Evolutionary conservation across 1,284 basidiomycete species (phyloP), one percentile per base, ranked within the genome.

Genomic region (Cystobasidium pallidum): DNA sequence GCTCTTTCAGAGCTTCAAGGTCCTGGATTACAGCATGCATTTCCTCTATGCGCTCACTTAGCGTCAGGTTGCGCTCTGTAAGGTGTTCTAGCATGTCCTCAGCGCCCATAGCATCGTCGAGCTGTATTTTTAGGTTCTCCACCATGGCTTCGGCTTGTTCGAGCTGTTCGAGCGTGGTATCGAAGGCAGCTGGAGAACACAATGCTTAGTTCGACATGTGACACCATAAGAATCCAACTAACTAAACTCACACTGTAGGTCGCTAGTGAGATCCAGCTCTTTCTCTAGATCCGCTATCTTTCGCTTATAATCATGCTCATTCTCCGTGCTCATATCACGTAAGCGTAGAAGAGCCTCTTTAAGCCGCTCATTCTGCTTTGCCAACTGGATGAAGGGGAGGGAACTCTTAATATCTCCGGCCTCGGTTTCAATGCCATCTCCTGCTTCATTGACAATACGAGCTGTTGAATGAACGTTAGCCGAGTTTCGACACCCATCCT

Each of bases 21-120:
- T 99, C 95, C 79, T 98, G 95, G 64, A 98, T 93, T 0, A 91
- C 91, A 67, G 91, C 89, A 4, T 90, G 87, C 89, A 98, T 94
- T 82, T 96, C 92, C 79, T 98, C 95, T 76, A 98, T 92, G 87
- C 91, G 95, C 91, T 96, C 94, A 76, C 90, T 89, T 63, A 96
- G 86, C 81, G 89, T 87, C 26, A 97, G 84, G 80, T 98, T 99
- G 28, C 93, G 88, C 79, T 98, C 96, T 0, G 95, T 98, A 43
- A 99, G 85, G 78, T 94, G 89, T 54, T 97, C 93, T 6, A 99
- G 86, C 85, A 99, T 89, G 75, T 99, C 96, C 80, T 99, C 94
- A 0, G 94, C 93, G 21, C 91, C 92, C 1, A 96, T 85, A 0
- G 96, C 92, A 80, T 95, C 93, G 79, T 99, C 96, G 11, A 99